Evolutionary conservation across 176 grass and related monocot genomes (phyloP).

Genomic region (Puccinellia tenuiflora): DNA sequence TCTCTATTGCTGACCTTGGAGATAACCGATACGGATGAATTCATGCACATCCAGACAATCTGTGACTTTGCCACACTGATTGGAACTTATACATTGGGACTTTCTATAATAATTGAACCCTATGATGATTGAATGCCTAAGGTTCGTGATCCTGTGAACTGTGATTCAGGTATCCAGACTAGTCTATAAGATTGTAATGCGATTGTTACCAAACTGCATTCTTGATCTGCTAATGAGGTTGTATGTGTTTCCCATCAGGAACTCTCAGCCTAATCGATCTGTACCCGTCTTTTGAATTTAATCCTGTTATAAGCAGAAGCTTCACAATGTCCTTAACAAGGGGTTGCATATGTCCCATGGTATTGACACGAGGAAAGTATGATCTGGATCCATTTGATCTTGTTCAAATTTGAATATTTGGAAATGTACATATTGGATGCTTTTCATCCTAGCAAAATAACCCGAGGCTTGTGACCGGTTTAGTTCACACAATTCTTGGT

Average conservation of each 20-base stretch:
- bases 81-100: slow-evolving; percentile 81
- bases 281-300: slow-evolving; percentile 89
- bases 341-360: slow-evolving; percentile 98
- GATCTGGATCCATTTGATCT: neutral
- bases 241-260: slow-evolving; percentile 64
- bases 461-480: neutral
- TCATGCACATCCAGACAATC: slow-evolving; percentile 84
- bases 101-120: slow-evolving; percentile 91
- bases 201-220: neutral
- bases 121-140: slow-evolving; percentile 95
- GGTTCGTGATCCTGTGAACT: slow-evolving; percentile 70
- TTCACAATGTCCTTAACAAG: slow-evolving; percentile 97
- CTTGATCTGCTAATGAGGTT: slow-evolving; percentile 21
- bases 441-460: neutral
- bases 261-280: slow-evolving; percentile 94
- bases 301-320: slow-evolving; percentile 92
- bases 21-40: slow-evolving; percentile 85
- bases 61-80: slow-evolving; percentile 88
- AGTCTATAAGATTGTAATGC: slow-evolving; percentile 1
- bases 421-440: neutral
- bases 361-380: slow-evolving; percentile 95
- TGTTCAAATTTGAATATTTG: neutral
- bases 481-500: neutral
- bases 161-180: slow-evolving; percentile 57
- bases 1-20: slow-evolving; percentile 88